Base-by-base conservation (phyloP, 23 red algal species). In the Gracilaria domingensis region DNA sequence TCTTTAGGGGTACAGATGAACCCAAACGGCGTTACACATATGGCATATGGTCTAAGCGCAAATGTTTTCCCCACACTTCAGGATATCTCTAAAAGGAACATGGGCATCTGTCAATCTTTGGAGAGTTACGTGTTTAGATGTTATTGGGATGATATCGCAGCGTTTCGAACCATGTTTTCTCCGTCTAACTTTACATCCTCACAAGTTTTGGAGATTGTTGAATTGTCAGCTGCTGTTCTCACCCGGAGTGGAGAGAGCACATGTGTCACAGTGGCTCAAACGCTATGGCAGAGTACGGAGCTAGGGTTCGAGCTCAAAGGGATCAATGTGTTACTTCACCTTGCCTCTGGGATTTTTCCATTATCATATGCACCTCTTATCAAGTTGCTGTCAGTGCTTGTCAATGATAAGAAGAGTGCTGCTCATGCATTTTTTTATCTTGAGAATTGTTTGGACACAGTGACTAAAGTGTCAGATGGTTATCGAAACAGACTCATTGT, bases 131-230 rank as follows among this genome's bases (percentile, higher is more conserved):
- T 90, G 28, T 79, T 77, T 47, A 70, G 44, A 50, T 77, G 71
- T 48, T 71, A 65, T 26, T 90, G 87, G 87, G 87, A 76, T 45
- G 87, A 90, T 65, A 30, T 80, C 0, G 57, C 74, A 16, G 87
- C 87, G 6, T 90, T 90, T 67, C 62, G 81, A 47, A 80, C 87
- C 2, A 74, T 60, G 71, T 90, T 90, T 45, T 75, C 73, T 33
- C 87, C 87, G n/a, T 24, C 34, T 26, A 66, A 79, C 34, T 80
- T 77, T 48, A 20, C 57, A 14, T 74, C 71, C 33, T 33, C 25
- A 23, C 87, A 90, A 81, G 74, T 90, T 11, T 23, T 24, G 24
- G 58, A 90, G 23, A 60, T 90, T 18, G 87, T 90, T 23, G 14
- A 69, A 44, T n/a, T 90, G 23, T 51, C 87, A 13, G 60, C 74